Conservation (phyloP, 208 protist species). For the Naegleria fowleri region DNA sequence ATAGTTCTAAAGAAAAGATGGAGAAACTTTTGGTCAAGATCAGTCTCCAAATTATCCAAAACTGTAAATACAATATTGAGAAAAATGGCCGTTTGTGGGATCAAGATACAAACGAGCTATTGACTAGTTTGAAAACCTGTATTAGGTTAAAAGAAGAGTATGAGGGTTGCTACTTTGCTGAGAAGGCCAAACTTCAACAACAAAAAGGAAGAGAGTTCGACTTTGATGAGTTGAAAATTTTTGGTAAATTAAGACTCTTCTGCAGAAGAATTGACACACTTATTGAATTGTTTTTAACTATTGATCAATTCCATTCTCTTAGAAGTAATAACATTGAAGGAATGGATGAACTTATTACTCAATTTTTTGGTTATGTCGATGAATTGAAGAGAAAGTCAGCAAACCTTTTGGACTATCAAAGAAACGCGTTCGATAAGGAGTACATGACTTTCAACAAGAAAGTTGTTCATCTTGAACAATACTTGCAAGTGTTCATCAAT, state of each 20-base stretch:
- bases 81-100: slow-evolving; percentile 83
- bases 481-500: slow-evolving; percentile 88
- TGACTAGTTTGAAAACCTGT: slow-evolving; percentile 70
- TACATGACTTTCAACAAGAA: slow-evolving; percentile 88
- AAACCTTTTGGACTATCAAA: slow-evolving; percentile 86
- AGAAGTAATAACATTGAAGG: slow-evolving; percentile 82
- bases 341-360: slow-evolving; percentile 80
- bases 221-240: slow-evolving; percentile 88
- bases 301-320: slow-evolving; percentile 90
- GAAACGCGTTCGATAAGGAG: slow-evolving; percentile 87
- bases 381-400: slow-evolving; percentile 75
- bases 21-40: slow-evolving; percentile 94
- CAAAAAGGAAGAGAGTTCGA: slow-evolving; percentile 63
- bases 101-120: slow-evolving; percentile 67
- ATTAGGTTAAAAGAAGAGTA: slow-evolving; percentile 84
- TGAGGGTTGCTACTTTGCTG: slow-evolving; percentile 48
- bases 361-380: slow-evolving; percentile 82
- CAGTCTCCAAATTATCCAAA: slow-evolving; percentile 88
- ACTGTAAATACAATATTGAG: slow-evolving; percentile 83
- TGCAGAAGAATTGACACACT: slow-evolving; percentile 91
- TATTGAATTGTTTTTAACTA: slow-evolving; percentile 86
- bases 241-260: slow-evolving; percentile 95
- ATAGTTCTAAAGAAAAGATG: slow-evolving; percentile 80
- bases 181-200: slow-evolving; percentile 70
- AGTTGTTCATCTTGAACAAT: slow-evolving; percentile 83